Percentiles rank a stretch among this genome's conserved stretches.
Evolutionary conservation across 2,329 filamentous ascomycete species (phyloP).

Genomic region (Geosmithia morbida): DNA sequence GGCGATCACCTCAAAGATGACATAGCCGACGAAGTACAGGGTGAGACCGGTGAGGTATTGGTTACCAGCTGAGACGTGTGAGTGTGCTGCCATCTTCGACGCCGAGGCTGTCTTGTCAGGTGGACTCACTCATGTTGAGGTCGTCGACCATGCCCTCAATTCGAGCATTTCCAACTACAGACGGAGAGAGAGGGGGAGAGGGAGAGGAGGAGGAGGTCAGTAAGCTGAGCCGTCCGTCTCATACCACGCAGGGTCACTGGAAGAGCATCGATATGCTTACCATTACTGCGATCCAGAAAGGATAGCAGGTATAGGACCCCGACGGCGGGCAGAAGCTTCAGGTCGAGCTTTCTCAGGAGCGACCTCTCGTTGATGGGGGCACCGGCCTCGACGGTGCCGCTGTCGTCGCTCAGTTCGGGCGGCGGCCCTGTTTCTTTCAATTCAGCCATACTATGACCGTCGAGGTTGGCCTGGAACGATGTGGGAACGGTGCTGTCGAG

Average conservation of each 20-base stretch:
- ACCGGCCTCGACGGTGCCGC: not conserved
- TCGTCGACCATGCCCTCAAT: constrained; percentile 39
- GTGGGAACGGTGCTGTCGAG: too few relatives aligned
- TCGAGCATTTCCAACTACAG: constrained; percentile 41
- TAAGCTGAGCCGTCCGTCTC: too few relatives aligned
- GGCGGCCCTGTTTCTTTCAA: not conserved
- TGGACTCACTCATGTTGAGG: constrained; percentile 33
- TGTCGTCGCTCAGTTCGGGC: not conserved
- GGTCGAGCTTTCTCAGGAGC: constrained; percentile 42
- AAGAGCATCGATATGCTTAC: constrained; percentile 16
- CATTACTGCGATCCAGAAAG: constrained; percentile 44
- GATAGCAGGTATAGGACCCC: constrained; percentile 40
- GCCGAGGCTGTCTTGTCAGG: not conserved
- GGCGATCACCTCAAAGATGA: constrained; percentile 30
- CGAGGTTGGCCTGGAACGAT: too few relatives aligned
- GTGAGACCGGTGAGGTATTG: constrained; percentile 53
- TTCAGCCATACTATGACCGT: not conserved
- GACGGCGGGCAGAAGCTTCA: constrained; percentile 35
- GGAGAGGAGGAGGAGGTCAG: too few relatives aligned
- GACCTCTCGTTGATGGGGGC: constrained; percentile 33
- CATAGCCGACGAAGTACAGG: constrained; percentile 49
- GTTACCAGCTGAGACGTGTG: constrained; percentile 31
- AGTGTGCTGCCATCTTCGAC: not conserved
- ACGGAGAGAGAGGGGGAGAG: too few relatives aligned
- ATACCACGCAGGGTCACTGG: too few relatives aligned